These are phyloP conservation scores for Camellia sinensis DNA, from an alignment of 148 eudicot species.

Conservation along the genomic window DNA sequence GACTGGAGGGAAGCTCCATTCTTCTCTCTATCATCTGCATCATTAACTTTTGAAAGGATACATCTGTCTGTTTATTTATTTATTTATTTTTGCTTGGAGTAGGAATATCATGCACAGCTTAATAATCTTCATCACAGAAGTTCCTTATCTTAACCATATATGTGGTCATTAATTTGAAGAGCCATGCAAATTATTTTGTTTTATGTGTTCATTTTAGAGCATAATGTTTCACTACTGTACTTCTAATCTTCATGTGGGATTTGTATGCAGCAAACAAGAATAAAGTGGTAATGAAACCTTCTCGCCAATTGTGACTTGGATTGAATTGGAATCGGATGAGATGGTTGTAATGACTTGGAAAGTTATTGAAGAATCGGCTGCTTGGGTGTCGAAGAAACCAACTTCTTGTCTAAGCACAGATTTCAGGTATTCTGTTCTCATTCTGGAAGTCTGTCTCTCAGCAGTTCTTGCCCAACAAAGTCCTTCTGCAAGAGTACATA, in stretches of 20 bases:
- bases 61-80: no score
- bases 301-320: constrained; percentile 49
- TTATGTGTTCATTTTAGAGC: no score
- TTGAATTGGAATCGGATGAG: constrained; percentile 44
- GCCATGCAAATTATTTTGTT: no score
- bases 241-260: not conserved
- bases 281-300: constrained; percentile 28
- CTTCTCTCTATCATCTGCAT: no score
- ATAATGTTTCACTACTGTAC: no score
- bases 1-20: no score
- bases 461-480: constrained; percentile 63
- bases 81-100: no score
- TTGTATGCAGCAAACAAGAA: constrained; percentile 7
- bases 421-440: constrained; percentile 52
- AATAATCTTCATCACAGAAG: no score
- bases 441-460: constrained; percentile 52
- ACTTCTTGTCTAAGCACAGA: constrained; percentile 57
- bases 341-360: constrained; percentile 51
- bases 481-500: constrained; percentile 36
- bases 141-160: no score
- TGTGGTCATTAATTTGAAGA: no score
- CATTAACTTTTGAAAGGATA: no score
- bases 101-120: no score
- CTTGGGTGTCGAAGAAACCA: constrained; percentile 53
- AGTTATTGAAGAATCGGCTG: constrained; percentile 45